Conservation (phyloP, 73 alveolate genomes). For the Durusdinium trenchii region DNA sequence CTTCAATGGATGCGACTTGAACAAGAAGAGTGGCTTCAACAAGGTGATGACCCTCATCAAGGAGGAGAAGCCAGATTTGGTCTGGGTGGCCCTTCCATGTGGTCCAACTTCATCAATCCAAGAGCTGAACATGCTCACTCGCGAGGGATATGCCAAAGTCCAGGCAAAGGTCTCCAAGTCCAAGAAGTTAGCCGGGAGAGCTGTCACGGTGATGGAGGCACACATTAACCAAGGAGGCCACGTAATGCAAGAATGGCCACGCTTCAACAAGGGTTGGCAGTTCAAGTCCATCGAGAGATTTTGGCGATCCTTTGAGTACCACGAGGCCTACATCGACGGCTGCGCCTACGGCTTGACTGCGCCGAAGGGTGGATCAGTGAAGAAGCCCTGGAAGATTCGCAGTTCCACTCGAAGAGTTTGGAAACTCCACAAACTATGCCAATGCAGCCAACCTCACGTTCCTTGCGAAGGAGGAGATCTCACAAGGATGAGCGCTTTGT, state of each 20-base stretch:
- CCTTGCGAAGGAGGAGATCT: background rate
- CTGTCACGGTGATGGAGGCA: background rate
- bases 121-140: slow-evolving; percentile 2
- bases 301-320: background rate
- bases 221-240: background rate
- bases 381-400: slow-evolving; percentile 7
- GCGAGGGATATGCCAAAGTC: background rate
- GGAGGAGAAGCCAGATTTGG: background rate
- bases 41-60: background rate
- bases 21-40: slow-evolving; percentile 18
- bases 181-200: background rate
- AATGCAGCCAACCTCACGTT: background rate
- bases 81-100: background rate
- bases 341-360: background rate
- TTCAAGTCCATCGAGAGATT: background rate
- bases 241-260: background rate
- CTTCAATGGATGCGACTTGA: background rate
- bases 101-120: slow-evolving; percentile 20
- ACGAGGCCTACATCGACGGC: slow-evolving; percentile 6
- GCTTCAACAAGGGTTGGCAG: background rate
- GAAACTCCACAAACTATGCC: background rate
- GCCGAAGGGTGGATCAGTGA: background rate
- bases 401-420: background rate
- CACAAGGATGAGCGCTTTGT: background rate
- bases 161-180: background rate